phyloP scores from a whole-genome alignment of 257 asterid genomes.

The Solanum virginianum region DNA sequence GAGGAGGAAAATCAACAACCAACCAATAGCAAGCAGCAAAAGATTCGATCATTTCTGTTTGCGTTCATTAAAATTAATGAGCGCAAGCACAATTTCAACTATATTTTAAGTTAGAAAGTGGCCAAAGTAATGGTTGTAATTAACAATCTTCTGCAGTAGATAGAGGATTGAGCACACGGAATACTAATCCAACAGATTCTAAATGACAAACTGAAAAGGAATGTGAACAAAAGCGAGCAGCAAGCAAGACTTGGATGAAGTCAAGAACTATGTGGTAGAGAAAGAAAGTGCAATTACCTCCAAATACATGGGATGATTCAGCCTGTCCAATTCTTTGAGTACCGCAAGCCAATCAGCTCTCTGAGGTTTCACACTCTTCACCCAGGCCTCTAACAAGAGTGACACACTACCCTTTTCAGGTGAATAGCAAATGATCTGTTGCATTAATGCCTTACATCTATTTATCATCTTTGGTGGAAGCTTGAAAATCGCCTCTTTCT shows the following conservation, averaged over 20 bases:
- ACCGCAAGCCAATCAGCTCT: slow-evolving; percentile 83
- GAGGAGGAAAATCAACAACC: background rate
- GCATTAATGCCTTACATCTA: slow-evolving; percentile 57
- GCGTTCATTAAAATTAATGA: background rate
- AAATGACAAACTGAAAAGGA: background rate
- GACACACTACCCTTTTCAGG: slow-evolving; percentile 40
- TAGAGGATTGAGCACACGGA: background rate
- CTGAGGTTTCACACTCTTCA: slow-evolving; percentile 60
- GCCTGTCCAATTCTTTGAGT: slow-evolving; percentile 59
- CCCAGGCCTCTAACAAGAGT: slow-evolving; percentile 61
- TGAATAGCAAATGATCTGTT: slow-evolving; percentile 47
- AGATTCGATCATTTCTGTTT: background rate
- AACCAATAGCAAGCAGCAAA: background rate
- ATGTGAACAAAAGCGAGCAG: background rate
- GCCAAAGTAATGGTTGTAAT: background rate
- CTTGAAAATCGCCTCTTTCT: slow-evolving; percentile 37
- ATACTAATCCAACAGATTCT: background rate
- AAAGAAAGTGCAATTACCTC: slow-evolving; percentile 31
- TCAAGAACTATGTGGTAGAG: background rate
- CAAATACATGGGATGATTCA: slow-evolving; percentile 50
- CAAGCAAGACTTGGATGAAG: background rate
- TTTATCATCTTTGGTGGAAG: slow-evolving; percentile 54
- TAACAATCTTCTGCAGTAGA: background rate
- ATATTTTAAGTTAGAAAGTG: background rate
- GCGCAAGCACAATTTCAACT: background rate